These are phyloP conservation scores for Persicaria tinctoria DNA, from an alignment of 148 eudicot genomes.

Conservation along the genomic window DNA sequence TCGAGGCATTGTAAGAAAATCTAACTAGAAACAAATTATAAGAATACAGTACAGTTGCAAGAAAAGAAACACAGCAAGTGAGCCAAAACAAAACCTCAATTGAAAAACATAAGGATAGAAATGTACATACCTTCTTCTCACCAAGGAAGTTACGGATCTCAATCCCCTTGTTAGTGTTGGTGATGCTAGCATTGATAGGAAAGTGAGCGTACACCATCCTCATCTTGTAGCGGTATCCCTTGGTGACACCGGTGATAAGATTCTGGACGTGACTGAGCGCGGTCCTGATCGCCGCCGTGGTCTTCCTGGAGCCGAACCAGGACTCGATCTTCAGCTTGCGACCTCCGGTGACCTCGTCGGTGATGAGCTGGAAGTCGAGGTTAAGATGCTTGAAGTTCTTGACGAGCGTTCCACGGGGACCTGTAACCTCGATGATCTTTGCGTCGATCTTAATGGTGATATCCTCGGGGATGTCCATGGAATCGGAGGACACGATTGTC, in stretches of 20 bases:
- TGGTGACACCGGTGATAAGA: conserved; percentile 45
- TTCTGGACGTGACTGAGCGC: conserved; percentile 40
- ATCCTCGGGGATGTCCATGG: conserved; percentile 51
- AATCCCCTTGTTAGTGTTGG: conserved; percentile 16
- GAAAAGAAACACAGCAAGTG: too few relatives aligned
- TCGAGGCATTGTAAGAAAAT: too few relatives aligned
- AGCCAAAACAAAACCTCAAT: too few relatives aligned
- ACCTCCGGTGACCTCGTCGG: conserved; percentile 31
- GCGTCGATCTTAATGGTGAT: conserved; percentile 36
- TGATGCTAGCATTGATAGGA: conserved; percentile 36
- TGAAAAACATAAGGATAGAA: too few relatives aligned
- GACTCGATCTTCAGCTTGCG: conserved; percentile 43
- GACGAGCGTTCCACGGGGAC: conserved; percentile 42
- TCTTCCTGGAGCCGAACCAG: conserved; percentile 40
- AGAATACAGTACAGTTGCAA: too few relatives aligned
- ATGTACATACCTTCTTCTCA: conserved; percentile 27
- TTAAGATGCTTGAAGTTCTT: conserved; percentile 49
- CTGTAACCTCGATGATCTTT: conserved; percentile 42
- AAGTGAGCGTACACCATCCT: conserved; percentile 53
- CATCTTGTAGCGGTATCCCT: conserved; percentile 55
- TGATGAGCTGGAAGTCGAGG: conserved; percentile 43
- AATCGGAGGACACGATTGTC: conserved; percentile 40
- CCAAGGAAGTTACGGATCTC: conserved; percentile 44
- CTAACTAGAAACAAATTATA: too few relatives aligned
- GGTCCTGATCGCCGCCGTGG: conserved; percentile 39